These are phyloP conservation scores for Sporopachydermia lactativora DNA, from an alignment of 805 yeast species.

Conservation along the genomic window DNA sequence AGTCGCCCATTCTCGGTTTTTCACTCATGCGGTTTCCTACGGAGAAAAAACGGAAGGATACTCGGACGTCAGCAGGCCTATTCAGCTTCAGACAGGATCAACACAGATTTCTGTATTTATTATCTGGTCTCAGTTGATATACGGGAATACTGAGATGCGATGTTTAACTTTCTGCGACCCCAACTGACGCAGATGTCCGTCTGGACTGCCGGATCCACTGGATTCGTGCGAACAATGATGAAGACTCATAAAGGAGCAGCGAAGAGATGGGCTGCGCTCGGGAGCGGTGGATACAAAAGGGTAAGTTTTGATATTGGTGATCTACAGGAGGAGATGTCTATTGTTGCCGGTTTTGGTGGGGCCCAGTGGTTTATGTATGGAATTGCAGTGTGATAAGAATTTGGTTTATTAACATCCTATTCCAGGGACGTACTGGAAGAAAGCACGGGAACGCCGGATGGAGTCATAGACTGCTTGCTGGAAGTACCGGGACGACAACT, in stretches of 20 bases:
- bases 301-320: conserved; percentile 13
- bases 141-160: too few species aligned
- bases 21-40: too few species aligned
- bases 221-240: conserved; percentile 23
- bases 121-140: too few species aligned
- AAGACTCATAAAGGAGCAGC: conserved; percentile 82
- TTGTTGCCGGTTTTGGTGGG: too few species aligned
- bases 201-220: background rate
- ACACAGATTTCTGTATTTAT: too few species aligned
- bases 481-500: conserved; percentile 41
- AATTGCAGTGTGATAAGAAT: background rate
- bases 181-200: background rate
- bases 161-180: background rate
- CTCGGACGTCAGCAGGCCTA: too few species aligned
- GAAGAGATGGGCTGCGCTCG: conserved; percentile 72
- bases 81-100: too few species aligned
- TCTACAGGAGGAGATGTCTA: too few species aligned
- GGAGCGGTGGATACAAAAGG: conserved; percentile 45
- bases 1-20: too few species aligned
- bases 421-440: conserved; percentile 62
- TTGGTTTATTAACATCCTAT: background rate
- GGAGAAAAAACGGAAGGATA: too few species aligned
- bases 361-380: too few species aligned
- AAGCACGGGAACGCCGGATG: conserved; percentile 91
- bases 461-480: conserved; percentile 43